A percentile compares a stretch with the other conserved stretches of the same genome.
These are phyloP conservation scores for Dactylorhiza incarnata DNA, from an alignment of 106 monocot genomes.

Conservation along the genomic window DNA sequence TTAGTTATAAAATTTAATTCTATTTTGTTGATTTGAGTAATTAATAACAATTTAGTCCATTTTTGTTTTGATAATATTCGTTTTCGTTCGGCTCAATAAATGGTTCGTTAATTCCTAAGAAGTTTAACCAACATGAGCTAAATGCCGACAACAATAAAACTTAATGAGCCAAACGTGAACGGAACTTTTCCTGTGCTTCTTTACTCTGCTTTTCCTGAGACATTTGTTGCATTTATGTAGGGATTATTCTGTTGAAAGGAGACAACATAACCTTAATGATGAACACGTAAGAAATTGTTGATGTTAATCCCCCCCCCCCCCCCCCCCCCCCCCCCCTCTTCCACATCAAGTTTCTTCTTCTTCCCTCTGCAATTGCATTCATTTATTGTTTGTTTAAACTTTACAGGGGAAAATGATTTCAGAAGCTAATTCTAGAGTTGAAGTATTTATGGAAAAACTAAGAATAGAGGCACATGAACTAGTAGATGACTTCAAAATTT, in stretches of 20 bases:
- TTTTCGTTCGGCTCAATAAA: no score
- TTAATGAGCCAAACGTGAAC: no score
- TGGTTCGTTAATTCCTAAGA: no score
- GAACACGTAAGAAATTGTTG: constrained; percentile 45
- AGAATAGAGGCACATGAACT: background rate
- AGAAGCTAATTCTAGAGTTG: background rate
- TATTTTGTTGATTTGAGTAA: no score
- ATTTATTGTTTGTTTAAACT: background rate
- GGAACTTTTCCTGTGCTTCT: background rate
- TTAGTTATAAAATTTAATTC: no score
- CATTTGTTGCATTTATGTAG: constrained; percentile 19
- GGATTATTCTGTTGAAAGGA: constrained; percentile 76
- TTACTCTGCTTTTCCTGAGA: background rate
- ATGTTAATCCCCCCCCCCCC: background rate
- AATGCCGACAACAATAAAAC: no score
- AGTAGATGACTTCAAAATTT: background rate
- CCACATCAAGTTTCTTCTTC: background rate
- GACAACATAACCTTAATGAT: constrained; percentile 87
- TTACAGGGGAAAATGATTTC: constrained; percentile 19
- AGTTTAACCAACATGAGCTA: no score
- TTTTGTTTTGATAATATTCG: no score
- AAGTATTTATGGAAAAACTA: background rate
- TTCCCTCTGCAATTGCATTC: background rate
- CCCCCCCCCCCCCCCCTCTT: background rate
- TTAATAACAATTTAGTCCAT: no score